Evolutionary conservation across 352 stramenopile genomes (phyloP).

Genomic region (Pythium sukuiense): DNA sequence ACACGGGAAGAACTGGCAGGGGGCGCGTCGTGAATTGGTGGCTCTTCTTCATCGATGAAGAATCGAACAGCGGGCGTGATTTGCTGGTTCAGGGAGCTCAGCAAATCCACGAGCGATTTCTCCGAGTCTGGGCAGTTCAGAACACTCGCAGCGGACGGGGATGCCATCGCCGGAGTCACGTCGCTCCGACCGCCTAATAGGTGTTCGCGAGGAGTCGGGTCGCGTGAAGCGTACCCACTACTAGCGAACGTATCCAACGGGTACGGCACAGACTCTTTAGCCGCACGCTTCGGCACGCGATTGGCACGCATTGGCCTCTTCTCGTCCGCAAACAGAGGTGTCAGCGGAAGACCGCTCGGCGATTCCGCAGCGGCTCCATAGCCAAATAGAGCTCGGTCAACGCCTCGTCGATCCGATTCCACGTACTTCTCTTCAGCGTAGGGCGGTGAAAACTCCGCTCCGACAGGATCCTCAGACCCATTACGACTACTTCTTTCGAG

Average conservation of each 20-base stretch:
- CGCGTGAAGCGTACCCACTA: neutral
- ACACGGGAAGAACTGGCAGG: neutral
- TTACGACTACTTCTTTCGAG: neutral
- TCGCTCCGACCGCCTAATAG: neutral
- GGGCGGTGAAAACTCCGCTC: neutral
- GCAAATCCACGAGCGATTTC: conserved; percentile 60
- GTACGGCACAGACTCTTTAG: conserved; percentile 41
- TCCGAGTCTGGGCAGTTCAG: conserved; percentile 71
- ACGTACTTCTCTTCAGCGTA: conserved; percentile 18
- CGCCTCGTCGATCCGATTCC: neutral
- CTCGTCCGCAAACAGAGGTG: conserved; percentile 5
- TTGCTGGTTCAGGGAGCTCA: conserved; percentile 64
- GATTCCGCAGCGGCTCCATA: neutral
- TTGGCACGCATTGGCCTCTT: neutral
- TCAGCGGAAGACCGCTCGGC: neutral
- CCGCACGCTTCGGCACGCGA: conserved; percentile 44
- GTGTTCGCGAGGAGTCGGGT: neutral
- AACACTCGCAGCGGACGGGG: conserved; percentile 51
- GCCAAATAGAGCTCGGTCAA: neutral
- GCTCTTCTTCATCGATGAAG: conserved; percentile 22
- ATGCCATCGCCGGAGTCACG: conserved; percentile 27
- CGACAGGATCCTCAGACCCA: neutral
- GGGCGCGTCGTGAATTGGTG: conserved; percentile 1
- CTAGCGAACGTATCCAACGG: neutral
- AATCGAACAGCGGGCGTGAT: conserved; percentile 26